Evolutionary conservation across 331 rosid species (phyloP).

Genomic region (Telfairia occidentalis): DNA sequence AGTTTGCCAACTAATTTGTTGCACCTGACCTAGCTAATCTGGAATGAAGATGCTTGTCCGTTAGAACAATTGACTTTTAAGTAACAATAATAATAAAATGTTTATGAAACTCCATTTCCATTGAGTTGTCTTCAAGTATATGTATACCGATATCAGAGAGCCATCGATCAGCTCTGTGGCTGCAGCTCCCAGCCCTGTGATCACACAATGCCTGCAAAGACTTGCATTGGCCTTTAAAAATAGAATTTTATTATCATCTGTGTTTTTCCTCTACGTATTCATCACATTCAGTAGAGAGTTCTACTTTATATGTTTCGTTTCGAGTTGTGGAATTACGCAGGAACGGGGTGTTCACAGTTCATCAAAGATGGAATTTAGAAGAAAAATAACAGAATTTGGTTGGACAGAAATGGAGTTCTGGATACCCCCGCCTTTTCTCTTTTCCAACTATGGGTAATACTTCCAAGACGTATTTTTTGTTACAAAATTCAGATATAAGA

Average conservation of each 20-base stretch:
- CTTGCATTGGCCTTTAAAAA: background rate
- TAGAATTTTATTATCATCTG: background rate
- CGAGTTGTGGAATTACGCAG: background rate
- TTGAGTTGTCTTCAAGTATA: background rate
- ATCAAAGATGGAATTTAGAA: too few relatives aligned
- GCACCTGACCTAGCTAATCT: too few relatives aligned
- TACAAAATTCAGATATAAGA: too few relatives aligned
- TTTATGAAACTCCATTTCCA: background rate
- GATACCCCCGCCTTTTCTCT: too few relatives aligned
- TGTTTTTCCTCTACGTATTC: background rate
- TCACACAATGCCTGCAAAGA: background rate
- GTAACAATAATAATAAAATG: background rate
- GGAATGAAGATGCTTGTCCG: background rate
- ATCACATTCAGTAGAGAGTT: background rate
- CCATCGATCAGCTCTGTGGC: background rate
- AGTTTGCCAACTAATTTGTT: slow-evolving; percentile 46
- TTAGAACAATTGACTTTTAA: background rate
- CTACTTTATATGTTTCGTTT: background rate
- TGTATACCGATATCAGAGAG: background rate
- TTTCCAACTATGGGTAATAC: too few relatives aligned
- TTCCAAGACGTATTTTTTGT: too few relatives aligned
- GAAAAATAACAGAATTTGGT: background rate
- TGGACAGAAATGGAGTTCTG: background rate
- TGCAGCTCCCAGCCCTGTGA: background rate
- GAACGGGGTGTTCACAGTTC: background rate